Evolutionary conservation across 495 filamentous ascomycete genomes (phyloP).

Genomic region (Penicilliopsis zonata): DNA sequence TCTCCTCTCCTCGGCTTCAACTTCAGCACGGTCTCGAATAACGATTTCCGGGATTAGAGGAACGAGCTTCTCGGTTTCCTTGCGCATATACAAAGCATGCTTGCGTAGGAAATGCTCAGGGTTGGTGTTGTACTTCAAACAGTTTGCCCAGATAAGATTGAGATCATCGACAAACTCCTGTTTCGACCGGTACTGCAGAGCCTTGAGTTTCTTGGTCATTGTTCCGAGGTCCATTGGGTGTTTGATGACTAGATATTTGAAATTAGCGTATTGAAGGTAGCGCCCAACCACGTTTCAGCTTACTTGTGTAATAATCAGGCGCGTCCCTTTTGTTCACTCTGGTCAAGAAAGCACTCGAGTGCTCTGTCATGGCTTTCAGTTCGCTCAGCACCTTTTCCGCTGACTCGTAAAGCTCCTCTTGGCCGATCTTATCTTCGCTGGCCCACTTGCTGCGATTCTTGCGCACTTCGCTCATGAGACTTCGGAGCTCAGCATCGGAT

Average conservation of each 20-base stretch:
- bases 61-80: constrained; percentile 89
- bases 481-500: constrained; percentile 83
- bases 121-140: constrained; percentile 88
- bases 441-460: constrained; percentile 99
- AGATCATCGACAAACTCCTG: constrained; percentile 87
- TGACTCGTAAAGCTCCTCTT: constrained; percentile 96
- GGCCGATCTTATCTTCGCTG: constrained; percentile 89
- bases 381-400: constrained; percentile 92
- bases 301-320: constrained; percentile 85
- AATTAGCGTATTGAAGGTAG: constrained; percentile 1
- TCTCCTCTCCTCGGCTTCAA: constrained; percentile 89
- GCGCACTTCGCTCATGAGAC: constrained; percentile 88
- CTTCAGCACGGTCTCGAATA: constrained; percentile 81
- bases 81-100: constrained; percentile 91
- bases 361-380: constrained; percentile 91
- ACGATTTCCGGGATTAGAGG: constrained; percentile 89
- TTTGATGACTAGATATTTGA: constrained; percentile 73
- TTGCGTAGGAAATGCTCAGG: constrained; percentile 78
- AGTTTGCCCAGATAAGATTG: constrained; percentile 93
- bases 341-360: constrained; percentile 85
- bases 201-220: constrained; percentile 97
- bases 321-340: constrained; percentile 93
- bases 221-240: constrained; percentile 95
- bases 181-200: constrained; percentile 80
- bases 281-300: constrained; percentile 13